A percentile compares a stretch with the other conserved stretches of the same genome.
Conservation (phyloP, 140 eudicot genomes). For the Cichorium intybus region DNA sequence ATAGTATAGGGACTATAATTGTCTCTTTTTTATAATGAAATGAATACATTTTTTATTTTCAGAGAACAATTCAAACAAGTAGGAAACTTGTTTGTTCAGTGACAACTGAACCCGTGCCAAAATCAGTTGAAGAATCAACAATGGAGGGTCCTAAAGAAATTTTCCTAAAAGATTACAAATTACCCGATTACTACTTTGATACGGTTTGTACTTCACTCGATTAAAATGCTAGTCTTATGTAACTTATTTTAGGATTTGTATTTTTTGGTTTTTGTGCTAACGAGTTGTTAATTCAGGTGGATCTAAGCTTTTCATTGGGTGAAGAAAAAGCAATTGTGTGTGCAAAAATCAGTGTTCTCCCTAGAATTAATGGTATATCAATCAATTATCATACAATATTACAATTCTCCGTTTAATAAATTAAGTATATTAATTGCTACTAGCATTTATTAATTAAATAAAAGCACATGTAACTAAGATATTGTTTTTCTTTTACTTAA, state of each 20-base stretch:
- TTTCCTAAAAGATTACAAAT: constrained; percentile 87
- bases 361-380: constrained; percentile 72
- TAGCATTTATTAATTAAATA: no score
- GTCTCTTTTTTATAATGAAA: no score
- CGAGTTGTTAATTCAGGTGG: constrained; percentile 54
- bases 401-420: no score
- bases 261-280: background rate
- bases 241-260: background rate
- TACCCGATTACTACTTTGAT: constrained; percentile 90
- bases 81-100: constrained; percentile 63
- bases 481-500: no score
- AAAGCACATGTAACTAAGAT: background rate
- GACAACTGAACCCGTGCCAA: constrained; percentile 58
- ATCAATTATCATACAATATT: no score
- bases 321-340: constrained; percentile 78
- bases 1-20: background rate
- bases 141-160: constrained; percentile 93
- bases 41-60: background rate
- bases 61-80: constrained; percentile 37
- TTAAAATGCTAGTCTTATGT: background rate
- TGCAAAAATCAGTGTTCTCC: constrained; percentile 62
- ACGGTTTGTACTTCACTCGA: constrained; percentile 36
- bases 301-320: constrained; percentile 63
- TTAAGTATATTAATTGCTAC: background rate
- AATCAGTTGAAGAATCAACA: constrained; percentile 55